Base-by-base conservation (phyloP, 331 rosid genomes). In the Malus hybrid region DNA sequence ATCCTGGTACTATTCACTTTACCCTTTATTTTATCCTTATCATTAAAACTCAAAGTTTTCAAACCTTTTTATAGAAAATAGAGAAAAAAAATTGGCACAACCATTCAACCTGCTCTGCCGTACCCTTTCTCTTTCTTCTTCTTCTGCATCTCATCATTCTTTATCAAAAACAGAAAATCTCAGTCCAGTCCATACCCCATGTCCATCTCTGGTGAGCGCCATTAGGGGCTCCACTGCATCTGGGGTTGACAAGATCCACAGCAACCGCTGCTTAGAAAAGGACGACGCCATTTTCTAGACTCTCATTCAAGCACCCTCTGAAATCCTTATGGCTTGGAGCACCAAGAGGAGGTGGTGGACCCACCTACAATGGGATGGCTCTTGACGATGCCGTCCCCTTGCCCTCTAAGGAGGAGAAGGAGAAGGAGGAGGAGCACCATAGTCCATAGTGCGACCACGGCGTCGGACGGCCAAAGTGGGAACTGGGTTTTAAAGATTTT, bases 401-500 rank as follows among this genome's bases (percentile, higher is more conserved):
- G 56, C n/a, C n/a, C 18, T 50, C 56, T 52, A 18, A 48, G 50
- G 50, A 44, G 44, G 29, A 28, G 29, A 28, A 33, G 28, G 63
- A 48, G 7, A 86, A 75, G 65, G 81, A 65, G 42, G 59, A 59
- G 61, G 87, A 78, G 22, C 81, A 36, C 10, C 39, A 34, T 34
- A 34, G 39, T 18, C 4, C 73, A 68, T 31, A 70, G 52, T 14
- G 59, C 67, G 36, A 31, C 48, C 11, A 16, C 46, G 59, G 68
- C 29, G 18, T 32, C 69, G 56, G 90, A 76, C 59, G 83, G n/a
- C 33, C 82, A 65, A 19, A 83, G 65, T 11, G 89, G 42, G 28
- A 90, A 88, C 67, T 94, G 97, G 99, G 86, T 92, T 61, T 80
- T 85, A 73, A 94, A 92, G 85, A 92, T 90, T 80, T 80, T 90